Conservation (phyloP, 2,329 filamentous ascomycete species). For the Balansia obtecta region DNA sequence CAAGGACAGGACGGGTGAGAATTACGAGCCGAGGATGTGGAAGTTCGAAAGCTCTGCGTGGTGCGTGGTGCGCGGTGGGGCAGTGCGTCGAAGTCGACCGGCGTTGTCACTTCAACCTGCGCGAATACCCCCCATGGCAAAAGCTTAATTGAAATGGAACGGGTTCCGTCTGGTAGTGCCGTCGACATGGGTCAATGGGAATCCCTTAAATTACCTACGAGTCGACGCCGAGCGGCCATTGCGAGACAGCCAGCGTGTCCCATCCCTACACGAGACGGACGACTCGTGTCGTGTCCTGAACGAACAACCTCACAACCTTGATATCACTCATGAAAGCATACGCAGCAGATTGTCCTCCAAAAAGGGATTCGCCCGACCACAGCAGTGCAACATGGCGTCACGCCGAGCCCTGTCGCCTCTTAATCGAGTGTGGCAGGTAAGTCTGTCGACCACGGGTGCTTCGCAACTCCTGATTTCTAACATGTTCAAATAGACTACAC, state of each 20-base stretch:
- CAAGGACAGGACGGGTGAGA: neutral
- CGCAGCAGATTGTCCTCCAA: neutral
- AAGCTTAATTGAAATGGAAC: too few relatives aligned
- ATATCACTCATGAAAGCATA: neutral
- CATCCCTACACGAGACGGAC: neutral
- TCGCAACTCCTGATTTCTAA: neutral
- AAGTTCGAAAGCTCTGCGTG: neutral
- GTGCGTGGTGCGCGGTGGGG: too few relatives aligned
- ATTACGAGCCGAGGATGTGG: neutral
- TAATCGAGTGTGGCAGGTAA: conserved; percentile 6
- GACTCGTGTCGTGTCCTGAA: neutral
- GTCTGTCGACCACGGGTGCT: neutral
- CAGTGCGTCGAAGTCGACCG: neutral
- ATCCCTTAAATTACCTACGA: too few relatives aligned
- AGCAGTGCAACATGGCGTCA: conserved; percentile 1
- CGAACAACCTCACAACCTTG: neutral
- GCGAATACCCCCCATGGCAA: neutral
- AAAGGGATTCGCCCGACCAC: neutral
- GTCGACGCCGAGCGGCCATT: neutral
- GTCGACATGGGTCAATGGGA: too few relatives aligned
- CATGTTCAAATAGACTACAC: conserved; percentile 3
- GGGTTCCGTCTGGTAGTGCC: too few relatives aligned
- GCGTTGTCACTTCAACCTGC: neutral
- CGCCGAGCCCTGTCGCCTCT: conserved; percentile 2
- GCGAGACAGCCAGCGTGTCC: neutral